Evolutionary conservation across 2,329 filamentous ascomycete genomes (phyloP).

Genomic region (Lecanosticta acicola): DNA sequence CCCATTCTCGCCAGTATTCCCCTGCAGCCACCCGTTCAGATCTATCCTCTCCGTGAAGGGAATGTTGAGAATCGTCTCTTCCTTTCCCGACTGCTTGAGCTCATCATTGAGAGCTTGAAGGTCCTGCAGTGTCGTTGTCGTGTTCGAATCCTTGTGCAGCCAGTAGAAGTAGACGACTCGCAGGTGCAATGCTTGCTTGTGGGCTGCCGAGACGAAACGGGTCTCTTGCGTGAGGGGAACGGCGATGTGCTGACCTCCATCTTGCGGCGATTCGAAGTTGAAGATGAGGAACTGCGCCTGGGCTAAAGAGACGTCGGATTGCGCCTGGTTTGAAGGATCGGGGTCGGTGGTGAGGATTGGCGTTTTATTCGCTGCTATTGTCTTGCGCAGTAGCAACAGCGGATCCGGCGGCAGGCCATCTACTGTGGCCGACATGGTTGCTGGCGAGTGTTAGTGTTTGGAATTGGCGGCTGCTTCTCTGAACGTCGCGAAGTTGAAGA

Average conservation of each 20-base stretch:
- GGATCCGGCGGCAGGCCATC: slow-evolving; percentile 53
- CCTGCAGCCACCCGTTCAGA: slow-evolving; percentile 87
- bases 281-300: slow-evolving; percentile 61
- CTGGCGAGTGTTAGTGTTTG: slow-evolving; percentile 50
- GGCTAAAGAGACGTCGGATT: slow-evolving; percentile 58
- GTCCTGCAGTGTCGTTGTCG: slow-evolving; percentile 84
- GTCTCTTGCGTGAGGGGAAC: slow-evolving; percentile 56
- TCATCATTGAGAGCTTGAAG: slow-evolving; percentile 76
- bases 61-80: slow-evolving; percentile 73
- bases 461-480: slow-evolving; percentile 62
- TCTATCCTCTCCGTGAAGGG: slow-evolving; percentile 89
- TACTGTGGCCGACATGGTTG: slow-evolving; percentile 44
- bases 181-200: slow-evolving; percentile 52
- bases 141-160: slow-evolving; percentile 83
- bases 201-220: slow-evolving; percentile 71
- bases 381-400: slow-evolving; percentile 74
- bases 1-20: slow-evolving; percentile 71
- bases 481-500: neutral
- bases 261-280: slow-evolving; percentile 27
- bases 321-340: slow-evolving; percentile 57
- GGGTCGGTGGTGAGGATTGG: slow-evolving; percentile 69
- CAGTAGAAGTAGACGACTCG: slow-evolving; percentile 95
- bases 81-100: slow-evolving; percentile 49
- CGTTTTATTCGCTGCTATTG: slow-evolving; percentile 64
- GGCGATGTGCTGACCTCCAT: slow-evolving; percentile 50